Percentiles rank a stretch among this genome's conserved stretches.
These are phyloP conservation scores for Veloporphyrellus conicus DNA, from an alignment of 1,284 basidiomycete species.

Conservation along the genomic window DNA sequence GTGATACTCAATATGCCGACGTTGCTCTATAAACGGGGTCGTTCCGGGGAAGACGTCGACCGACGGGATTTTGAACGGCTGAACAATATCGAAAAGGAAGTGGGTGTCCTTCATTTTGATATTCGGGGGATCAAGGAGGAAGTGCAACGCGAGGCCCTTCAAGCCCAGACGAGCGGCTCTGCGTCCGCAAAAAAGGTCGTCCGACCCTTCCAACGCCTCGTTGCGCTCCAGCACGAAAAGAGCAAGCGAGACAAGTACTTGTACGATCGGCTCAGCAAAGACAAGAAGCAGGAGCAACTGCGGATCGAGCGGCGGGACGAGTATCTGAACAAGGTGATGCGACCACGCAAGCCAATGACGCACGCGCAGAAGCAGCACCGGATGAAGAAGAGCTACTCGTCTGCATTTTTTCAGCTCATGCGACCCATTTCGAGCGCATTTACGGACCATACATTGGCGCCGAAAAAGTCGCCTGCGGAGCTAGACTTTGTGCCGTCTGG, in stretches of 20 bases:
- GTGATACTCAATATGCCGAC: conserved; percentile 53
- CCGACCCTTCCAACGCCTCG: conserved; percentile 66
- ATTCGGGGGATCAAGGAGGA: conserved; percentile 68
- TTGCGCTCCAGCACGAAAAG: conserved; percentile 69
- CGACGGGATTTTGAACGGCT: conserved; percentile 68
- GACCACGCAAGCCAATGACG: conserved; percentile 47
- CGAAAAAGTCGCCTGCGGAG: conserved; percentile 61
- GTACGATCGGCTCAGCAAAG: conserved; percentile 63
- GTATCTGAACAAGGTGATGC: conserved; percentile 67
- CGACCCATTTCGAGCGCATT: conserved; percentile 82
- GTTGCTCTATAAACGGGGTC: conserved; percentile 41
- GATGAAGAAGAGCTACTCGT: conserved; percentile 78
- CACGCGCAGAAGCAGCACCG: conserved; percentile 62
- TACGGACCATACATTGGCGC: conserved; percentile 52
- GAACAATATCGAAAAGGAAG: conserved; percentile 67
- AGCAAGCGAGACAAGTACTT: conserved; percentile 67
- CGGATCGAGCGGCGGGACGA: conserved; percentile 69
- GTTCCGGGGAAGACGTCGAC: conserved; percentile 52
- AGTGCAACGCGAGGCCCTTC: conserved; percentile 56
- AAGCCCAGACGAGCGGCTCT: conserved; percentile 39
- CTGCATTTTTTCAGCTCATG: conserved; percentile 77
- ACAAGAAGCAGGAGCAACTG: conserved; percentile 68
- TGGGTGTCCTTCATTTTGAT: conserved; percentile 57
- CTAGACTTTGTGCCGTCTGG: conserved; percentile 66
- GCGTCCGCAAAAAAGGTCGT: conserved; percentile 47